Conservation (phyloP, 148 eudicot genomes). For the Spergularia marina region DNA sequence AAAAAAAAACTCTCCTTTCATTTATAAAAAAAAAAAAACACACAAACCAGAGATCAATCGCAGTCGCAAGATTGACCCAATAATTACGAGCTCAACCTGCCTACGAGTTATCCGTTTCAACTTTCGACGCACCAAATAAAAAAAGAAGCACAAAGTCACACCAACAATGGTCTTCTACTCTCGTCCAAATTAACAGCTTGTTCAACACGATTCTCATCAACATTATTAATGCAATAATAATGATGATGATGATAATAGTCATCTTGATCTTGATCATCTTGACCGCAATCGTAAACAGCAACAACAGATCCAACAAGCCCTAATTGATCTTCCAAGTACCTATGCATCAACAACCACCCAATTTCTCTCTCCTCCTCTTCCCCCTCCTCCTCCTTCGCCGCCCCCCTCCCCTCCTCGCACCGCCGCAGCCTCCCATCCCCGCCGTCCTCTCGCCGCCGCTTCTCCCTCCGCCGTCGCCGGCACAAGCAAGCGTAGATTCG, state of each 20-base stretch:
- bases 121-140: background rate
- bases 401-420: constrained; percentile 26
- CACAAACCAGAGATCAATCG: background rate
- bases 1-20: background rate
- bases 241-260: constrained; percentile 14
- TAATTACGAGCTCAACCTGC: background rate
- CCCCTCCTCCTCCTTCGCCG: background rate
- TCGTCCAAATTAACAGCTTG: constrained; percentile 14
- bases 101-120: background rate
- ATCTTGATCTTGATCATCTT: constrained; percentile 16
- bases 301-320: constrained; percentile 34
- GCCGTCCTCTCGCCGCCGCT: constrained; percentile 20
- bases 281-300: constrained; percentile 34
- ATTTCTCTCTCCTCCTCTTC: constrained; percentile 27
- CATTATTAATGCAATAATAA: constrained; percentile 28
- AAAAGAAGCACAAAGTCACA: background rate
- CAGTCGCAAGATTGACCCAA: background rate
- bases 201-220: constrained; percentile 17
- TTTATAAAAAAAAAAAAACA: background rate
- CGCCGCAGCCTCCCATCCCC: constrained; percentile 14
- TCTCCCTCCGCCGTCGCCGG: constrained; percentile 25
- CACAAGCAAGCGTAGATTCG: constrained; percentile 35
- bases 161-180: constrained; percentile 18
- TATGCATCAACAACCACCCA: constrained; percentile 43
- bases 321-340: constrained; percentile 62